A percentile compares a stretch with the other conserved stretches of the same genome.
Conservation (phyloP, 176 grass and related monocot species). For the Poa pratensis region DNA sequence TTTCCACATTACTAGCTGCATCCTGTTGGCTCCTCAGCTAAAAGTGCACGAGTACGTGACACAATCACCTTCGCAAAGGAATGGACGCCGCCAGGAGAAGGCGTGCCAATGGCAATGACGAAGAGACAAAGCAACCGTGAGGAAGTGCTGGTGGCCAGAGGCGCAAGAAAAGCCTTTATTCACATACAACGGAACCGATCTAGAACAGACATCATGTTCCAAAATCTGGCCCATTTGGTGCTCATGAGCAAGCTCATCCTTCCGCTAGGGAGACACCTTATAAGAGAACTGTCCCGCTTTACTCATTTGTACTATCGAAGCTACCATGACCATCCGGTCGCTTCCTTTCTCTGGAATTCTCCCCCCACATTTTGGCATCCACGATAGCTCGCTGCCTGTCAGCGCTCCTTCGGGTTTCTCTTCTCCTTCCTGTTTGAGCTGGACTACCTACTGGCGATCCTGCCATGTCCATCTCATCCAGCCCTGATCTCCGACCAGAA, state of each 20-base stretch:
- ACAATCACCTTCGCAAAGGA: constrained; percentile 51
- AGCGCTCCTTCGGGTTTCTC: constrained; percentile 43
- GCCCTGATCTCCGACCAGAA: constrained; percentile 69
- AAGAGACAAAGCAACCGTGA: constrained; percentile 33
- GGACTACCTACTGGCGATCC: constrained; percentile 73
- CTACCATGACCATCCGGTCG: constrained; percentile 50
- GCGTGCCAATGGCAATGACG: constrained; percentile 20
- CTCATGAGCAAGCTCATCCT: constrained; percentile 38
- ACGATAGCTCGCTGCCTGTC: constrained; percentile 71
- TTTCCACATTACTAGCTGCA: constrained; percentile 41
- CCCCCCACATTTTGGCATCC: constrained; percentile 75
- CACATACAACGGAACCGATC: constrained; percentile 46
- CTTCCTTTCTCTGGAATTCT: constrained; percentile 65
- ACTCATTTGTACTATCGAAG: constrained; percentile 84
- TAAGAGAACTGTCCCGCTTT: constrained; percentile 5
- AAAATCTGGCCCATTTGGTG: constrained; percentile 24
- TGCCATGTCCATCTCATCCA: constrained; percentile 67
- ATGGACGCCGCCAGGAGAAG: constrained; percentile 46
- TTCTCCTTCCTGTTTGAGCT: constrained; percentile 59
- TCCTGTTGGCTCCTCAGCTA: constrained; percentile 29
- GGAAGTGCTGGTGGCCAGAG: constrained; percentile 22
- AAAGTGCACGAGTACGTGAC: constrained; percentile 11
- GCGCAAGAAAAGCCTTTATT: constrained; percentile 51
- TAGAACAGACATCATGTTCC: constrained; percentile 26
- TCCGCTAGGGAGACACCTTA: background rate